phyloP scores from a whole-genome alignment of 164 flowering plant species.

The Annona cherimola region DNA sequence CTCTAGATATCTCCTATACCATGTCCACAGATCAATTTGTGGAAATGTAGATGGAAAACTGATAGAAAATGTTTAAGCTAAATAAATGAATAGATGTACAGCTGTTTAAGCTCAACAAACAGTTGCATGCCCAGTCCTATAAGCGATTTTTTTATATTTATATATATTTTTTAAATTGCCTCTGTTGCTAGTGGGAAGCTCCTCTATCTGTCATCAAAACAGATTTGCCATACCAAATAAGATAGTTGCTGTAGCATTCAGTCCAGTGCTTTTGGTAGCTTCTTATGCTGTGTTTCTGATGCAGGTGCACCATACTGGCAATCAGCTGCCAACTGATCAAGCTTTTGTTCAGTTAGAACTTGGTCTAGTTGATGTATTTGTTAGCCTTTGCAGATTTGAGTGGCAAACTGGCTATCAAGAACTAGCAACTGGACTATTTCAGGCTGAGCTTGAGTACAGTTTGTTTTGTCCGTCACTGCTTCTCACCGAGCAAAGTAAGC shows the following conservation, averaged over 20 bases:
- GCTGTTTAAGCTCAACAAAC: too few relatives aligned
- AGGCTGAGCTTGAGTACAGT: conserved; percentile 81
- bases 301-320: conserved; percentile 43
- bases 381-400: conserved; percentile 83
- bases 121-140: too few relatives aligned
- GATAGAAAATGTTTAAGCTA: too few relatives aligned
- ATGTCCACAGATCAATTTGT: too few relatives aligned
- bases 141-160: too few relatives aligned
- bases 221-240: too few relatives aligned
- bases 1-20: too few relatives aligned
- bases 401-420: conserved; percentile 97
- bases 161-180: too few relatives aligned
- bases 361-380: conserved; percentile 75
- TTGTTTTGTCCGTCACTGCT: conserved; percentile 77
- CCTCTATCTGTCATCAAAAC: too few relatives aligned
- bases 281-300: conserved; percentile 14
- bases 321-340: conserved; percentile 27
- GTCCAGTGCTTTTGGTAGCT: background rate
- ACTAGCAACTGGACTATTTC: conserved; percentile 84
- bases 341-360: conserved; percentile 51
- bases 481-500: conserved; percentile 72
- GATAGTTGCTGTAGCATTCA: background rate
- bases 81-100: too few relatives aligned
- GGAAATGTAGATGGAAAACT: too few relatives aligned
- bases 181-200: too few relatives aligned